Conservation (phyloP, 1,284 basidiomycete species). For the Pascua sp. region DNA sequence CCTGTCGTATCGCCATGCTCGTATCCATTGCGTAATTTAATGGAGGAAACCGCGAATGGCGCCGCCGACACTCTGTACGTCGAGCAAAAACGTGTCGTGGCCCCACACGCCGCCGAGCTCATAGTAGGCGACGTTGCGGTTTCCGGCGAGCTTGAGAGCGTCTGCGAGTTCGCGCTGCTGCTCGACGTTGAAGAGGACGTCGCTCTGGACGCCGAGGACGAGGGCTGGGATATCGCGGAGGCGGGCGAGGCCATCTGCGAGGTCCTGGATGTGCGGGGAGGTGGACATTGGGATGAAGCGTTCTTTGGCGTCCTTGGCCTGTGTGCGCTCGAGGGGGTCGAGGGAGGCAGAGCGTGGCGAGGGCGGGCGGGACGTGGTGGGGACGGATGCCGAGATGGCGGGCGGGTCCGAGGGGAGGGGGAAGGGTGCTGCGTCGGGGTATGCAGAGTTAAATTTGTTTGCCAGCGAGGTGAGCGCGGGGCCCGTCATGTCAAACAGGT, state of each 20-base stretch:
- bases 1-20: too few relatives aligned
- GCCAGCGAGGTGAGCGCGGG: conserved; percentile 70
- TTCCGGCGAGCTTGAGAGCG: conserved; percentile 84
- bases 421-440: conserved; percentile 43
- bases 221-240: conserved; percentile 75
- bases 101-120: conserved; percentile 98
- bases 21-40: too few relatives aligned
- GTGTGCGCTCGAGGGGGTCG: background rate
- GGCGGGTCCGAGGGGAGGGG: conserved; percentile 40
- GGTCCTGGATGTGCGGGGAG: conserved; percentile 68
- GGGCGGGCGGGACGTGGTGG: conserved; percentile 4
- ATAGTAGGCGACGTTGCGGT: conserved; percentile 85
- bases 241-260: conserved; percentile 77
- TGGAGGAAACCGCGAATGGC: conserved; percentile 66
- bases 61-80: conserved; percentile 72
- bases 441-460: conserved; percentile 36
- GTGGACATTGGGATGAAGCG: conserved; percentile 57
- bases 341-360: conserved; percentile 4
- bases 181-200: conserved; percentile 95
- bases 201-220: conserved; percentile 91
- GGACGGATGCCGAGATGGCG: conserved; percentile 20
- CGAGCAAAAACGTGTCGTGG: conserved; percentile 91
- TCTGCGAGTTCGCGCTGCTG: conserved; percentile 95
- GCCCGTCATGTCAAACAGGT: conserved; percentile 92
- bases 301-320: conserved; percentile 22